These are phyloP conservation scores for Aspergillus sp. DNA, from an alignment of 2,329 filamentous ascomycete species.

Conservation along the genomic window DNA sequence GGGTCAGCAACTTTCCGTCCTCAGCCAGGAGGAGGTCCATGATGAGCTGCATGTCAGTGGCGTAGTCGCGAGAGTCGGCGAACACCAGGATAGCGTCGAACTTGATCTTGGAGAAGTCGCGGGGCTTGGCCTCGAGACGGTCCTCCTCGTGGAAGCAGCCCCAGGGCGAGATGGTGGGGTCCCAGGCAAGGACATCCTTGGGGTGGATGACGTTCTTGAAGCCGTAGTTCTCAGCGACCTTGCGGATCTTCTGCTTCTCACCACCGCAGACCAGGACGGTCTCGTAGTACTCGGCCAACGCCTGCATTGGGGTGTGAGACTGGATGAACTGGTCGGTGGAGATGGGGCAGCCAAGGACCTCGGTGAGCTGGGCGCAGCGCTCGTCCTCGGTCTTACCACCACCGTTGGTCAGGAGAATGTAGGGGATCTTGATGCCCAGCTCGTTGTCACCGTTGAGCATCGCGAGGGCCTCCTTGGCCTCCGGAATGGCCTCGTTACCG, in stretches of 20 bases:
- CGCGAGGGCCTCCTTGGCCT: conserved; percentile 66
- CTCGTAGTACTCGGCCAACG: conserved; percentile 73
- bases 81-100: conserved; percentile 76
- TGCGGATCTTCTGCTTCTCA: conserved; percentile 72
- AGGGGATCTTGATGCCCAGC: conserved; percentile 74
- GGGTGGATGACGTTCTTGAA: conserved; percentile 73
- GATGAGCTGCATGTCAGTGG: conserved; percentile 75
- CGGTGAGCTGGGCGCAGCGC: conserved; percentile 66
- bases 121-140: conserved; percentile 65
- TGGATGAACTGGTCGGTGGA: conserved; percentile 75
- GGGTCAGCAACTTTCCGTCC: conserved; percentile 66
- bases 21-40: conserved; percentile 70
- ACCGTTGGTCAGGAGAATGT: conserved; percentile 76
- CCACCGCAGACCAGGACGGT: conserved; percentile 75
- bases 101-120: conserved; percentile 71
- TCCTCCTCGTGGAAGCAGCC: conserved; percentile 68
- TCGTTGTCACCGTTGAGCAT: conserved; percentile 76
- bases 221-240: conserved; percentile 71
- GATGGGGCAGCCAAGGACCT: conserved; percentile 67
- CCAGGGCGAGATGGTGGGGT: conserved; percentile 69
- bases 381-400: conserved; percentile 69
- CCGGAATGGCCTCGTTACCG: conserved; percentile 69
- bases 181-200: conserved; percentile 72
- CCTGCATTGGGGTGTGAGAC: conserved; percentile 76
- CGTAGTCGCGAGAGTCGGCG: conserved; percentile 73